These are phyloP conservation scores for Teunomyces lycoperdinae DNA, from an alignment of 805 yeast species.

Conservation along the genomic window DNA sequence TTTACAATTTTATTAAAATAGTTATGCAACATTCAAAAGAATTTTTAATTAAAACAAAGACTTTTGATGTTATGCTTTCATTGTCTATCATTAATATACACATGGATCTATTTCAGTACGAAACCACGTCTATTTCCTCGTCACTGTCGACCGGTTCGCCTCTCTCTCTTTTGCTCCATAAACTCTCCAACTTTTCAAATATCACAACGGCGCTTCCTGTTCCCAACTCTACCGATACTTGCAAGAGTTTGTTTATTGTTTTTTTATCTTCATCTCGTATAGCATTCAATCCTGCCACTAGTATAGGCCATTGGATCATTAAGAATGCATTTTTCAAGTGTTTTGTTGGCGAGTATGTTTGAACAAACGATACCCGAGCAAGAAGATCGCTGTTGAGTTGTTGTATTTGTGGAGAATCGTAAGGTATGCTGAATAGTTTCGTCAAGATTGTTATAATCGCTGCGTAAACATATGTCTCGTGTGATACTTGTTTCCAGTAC, in stretches of 20 bases:
- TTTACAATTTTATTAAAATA: too few relatives aligned
- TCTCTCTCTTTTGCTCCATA: conserved; percentile 12
- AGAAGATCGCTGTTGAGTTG: conserved; percentile 9
- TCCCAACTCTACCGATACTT: conserved; percentile 13
- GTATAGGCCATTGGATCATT: conserved; percentile 24
- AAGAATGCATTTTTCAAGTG: conserved; percentile 13
- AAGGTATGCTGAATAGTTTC: conserved; percentile 10
- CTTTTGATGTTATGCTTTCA: neutral
- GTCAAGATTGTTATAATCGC: conserved; percentile 16
- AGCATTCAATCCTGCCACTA: conserved; percentile 19
- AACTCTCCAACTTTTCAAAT: conserved; percentile 10
- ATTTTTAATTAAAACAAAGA: too few relatives aligned
- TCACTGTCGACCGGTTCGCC: conserved; percentile 7
- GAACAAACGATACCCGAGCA: conserved; percentile 10
- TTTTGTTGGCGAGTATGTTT: conserved; percentile 4
- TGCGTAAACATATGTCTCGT: conserved; percentile 16
- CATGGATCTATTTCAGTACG: neutral
- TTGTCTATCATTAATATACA: neutral
- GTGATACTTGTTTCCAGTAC: conserved; percentile 21
- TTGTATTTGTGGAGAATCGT: conserved; percentile 17
- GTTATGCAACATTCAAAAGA: too few relatives aligned
- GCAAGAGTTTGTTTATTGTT: conserved; percentile 12
- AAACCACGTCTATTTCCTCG: conserved; percentile 9
- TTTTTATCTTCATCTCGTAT: conserved; percentile 11
- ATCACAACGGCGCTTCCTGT: conserved; percentile 18